phyloP scores from a whole-genome alignment of 768 basidiomycete genomes.

The Chalciporus chontae region DNA sequence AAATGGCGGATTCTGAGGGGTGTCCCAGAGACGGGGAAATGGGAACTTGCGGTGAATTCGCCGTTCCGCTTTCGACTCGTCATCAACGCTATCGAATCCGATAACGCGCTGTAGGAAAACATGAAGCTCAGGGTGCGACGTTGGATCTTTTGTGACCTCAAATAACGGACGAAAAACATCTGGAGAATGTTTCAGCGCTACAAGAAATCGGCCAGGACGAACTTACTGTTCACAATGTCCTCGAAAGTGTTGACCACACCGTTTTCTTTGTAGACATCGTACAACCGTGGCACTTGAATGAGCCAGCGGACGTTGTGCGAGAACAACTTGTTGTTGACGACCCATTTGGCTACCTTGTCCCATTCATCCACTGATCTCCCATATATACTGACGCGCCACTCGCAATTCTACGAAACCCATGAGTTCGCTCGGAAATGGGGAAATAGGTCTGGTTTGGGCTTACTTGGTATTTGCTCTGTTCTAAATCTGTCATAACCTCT shows the following conservation, averaged over 20 bases:
- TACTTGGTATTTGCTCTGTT: conserved; percentile 98
- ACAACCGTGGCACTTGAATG: conserved; percentile 91
- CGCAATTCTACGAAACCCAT: conserved; percentile 63
- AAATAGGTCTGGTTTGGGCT: background rate
- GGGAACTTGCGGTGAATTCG: conserved; percentile 93
- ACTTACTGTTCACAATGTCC: conserved; percentile 85
- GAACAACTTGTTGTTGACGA: conserved; percentile 86
- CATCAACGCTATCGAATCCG: conserved; percentile 98
- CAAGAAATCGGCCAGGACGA: background rate
- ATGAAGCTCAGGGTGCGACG: conserved; percentile 89
- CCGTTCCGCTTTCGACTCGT: conserved; percentile 92
- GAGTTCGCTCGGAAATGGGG: background rate
- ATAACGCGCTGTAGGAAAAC: conserved; percentile 92
- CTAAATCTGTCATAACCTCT: conserved; percentile 98
- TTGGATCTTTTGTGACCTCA: conserved; percentile 92
- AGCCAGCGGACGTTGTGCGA: conserved; percentile 99
- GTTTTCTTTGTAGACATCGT: conserved; percentile 91
- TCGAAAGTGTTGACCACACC: conserved; percentile 84
- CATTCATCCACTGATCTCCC: conserved; percentile 82
- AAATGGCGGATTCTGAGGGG: conserved; percentile 87
- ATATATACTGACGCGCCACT: conserved; percentile 97
- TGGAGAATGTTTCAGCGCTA: conserved; percentile 27
- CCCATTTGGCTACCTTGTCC: conserved; percentile 98
- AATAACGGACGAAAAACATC: conserved; percentile 93
- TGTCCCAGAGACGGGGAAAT: conserved; percentile 86